Conservation (phyloP, 495 filamentous ascomycete species). For the Viridothelium virens region DNA sequence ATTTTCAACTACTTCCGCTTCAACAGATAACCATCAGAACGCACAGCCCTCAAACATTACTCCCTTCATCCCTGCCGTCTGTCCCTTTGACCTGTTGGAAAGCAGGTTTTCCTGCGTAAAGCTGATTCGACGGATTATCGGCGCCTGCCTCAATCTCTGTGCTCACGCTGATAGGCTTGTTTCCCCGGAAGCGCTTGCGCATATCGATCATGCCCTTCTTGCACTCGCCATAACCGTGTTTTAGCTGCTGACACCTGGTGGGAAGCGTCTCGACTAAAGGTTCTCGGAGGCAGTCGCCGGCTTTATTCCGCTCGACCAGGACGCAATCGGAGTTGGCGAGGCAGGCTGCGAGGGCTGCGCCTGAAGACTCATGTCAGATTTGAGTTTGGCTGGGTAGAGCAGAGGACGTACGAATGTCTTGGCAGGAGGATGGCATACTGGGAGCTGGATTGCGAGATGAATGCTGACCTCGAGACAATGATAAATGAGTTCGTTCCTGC, state of each 20-base stretch:
- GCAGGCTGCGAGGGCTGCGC: slow-evolving; percentile 83
- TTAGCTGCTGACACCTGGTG: slow-evolving; percentile 81
- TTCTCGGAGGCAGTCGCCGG: slow-evolving; percentile 76
- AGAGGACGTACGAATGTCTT: slow-evolving; percentile 73
- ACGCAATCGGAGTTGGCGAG: slow-evolving; percentile 94
- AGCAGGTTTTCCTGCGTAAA: slow-evolving; percentile 74
- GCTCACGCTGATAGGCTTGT: slow-evolving; percentile 66
- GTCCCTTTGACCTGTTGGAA: slow-evolving; percentile 49
- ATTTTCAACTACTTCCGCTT: slow-evolving; percentile 13
- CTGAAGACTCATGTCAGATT: slow-evolving; percentile 39
- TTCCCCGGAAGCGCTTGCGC: slow-evolving; percentile 97
- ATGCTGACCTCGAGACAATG: not conserved
- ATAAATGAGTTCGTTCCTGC: not conserved
- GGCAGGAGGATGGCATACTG: slow-evolving; percentile 90
- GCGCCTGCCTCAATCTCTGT: slow-evolving; percentile 54
- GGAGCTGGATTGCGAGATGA: not conserved
- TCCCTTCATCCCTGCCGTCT: slow-evolving; percentile 32
- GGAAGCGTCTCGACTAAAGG: slow-evolving; percentile 73
- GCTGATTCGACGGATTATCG: slow-evolving; percentile 28
- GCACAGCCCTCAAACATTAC: slow-evolving; percentile 17
- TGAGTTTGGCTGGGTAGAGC: slow-evolving; percentile 14
- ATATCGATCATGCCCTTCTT: slow-evolving; percentile 96
- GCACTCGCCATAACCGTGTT: slow-evolving; percentile 87
- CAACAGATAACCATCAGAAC: slow-evolving; percentile 22
- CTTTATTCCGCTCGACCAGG: slow-evolving; percentile 76